These are phyloP conservation scores for Pelargonium fulgidum DNA, from an alignment of 441 rosid species.

Conservation along the genomic window DNA sequence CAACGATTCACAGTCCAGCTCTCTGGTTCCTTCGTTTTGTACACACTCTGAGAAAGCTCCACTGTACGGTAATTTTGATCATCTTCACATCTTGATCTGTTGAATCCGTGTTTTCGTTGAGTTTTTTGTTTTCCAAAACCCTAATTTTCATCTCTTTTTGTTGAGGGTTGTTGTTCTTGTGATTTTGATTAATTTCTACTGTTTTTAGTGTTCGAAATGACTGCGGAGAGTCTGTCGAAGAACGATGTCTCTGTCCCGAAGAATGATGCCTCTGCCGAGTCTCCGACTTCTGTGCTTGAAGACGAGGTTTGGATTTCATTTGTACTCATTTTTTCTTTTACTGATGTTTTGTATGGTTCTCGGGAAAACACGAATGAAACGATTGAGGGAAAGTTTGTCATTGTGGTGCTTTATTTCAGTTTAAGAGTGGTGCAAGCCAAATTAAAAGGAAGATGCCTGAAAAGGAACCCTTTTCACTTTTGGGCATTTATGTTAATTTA, in stretches of 20 bases:
- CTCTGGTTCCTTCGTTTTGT: neutral
- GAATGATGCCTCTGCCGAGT: slow-evolving; percentile 43
- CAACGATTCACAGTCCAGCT: neutral
- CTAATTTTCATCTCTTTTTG: neutral
- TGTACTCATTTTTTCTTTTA: neutral
- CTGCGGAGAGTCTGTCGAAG: slow-evolving; percentile 9
- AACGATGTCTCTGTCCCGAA: slow-evolving; percentile 30
- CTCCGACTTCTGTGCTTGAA: slow-evolving; percentile 85
- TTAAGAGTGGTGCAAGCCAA: too few species aligned
- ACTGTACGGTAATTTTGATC: neutral
- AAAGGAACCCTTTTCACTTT: too few species aligned
- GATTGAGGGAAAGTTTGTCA: neutral
- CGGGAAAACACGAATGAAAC: neutral
- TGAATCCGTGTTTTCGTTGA: neutral
- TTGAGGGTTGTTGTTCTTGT: neutral
- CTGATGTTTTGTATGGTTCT: slow-evolving; percentile 1
- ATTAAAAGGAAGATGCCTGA: too few species aligned
- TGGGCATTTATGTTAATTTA: too few species aligned
- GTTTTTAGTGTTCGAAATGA: slow-evolving; percentile 36
- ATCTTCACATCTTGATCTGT: neutral
- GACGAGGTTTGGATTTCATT: slow-evolving; percentile 53
- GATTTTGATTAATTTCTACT: neutral
- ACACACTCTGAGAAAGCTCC: neutral
- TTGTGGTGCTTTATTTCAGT: too few species aligned
- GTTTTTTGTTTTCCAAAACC: slow-evolving; percentile 13